Evolutionary conservation across 2,329 filamentous ascomycete species (phyloP).

Genomic region (Blastomyces emzantsi): DNA sequence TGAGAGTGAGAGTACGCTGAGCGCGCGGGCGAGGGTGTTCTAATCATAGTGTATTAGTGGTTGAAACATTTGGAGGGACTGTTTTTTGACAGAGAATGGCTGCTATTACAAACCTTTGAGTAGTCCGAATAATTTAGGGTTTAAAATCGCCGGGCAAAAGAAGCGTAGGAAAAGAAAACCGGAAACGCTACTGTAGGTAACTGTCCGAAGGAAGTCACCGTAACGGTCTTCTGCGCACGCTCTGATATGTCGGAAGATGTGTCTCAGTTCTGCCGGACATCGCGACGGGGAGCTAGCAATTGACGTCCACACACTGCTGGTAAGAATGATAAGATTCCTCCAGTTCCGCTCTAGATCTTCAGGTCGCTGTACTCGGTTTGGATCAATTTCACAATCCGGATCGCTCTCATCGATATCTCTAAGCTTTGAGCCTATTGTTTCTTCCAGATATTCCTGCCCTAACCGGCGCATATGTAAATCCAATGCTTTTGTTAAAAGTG

Average conservation of each 20-base stretch:
- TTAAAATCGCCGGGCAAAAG: constrained; percentile 92
- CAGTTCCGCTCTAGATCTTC: constrained; percentile 79
- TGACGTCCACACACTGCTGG: constrained; percentile 74
- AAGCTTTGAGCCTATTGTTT: constrained; percentile 76
- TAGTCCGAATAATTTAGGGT: constrained; percentile 86
- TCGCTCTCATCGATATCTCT: constrained; percentile 84
- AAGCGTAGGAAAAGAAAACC: constrained; percentile 92
- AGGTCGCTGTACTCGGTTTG: constrained; percentile 57
- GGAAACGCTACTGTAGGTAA: constrained; percentile 88
- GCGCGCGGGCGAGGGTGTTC: constrained; percentile 77
- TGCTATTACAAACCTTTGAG: constrained; percentile 49
- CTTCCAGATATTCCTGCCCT: constrained; percentile 85
- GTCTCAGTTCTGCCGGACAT: constrained; percentile 70
- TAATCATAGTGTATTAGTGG: constrained; percentile 23
- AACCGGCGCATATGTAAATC: constrained; percentile 94
- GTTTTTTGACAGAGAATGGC: not conserved
- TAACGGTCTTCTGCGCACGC: constrained; percentile 92
- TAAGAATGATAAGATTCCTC: constrained; percentile 64
- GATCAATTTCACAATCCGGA: constrained; percentile 90
- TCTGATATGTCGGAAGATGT: constrained; percentile 82
- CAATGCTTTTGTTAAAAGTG: constrained; percentile 81
- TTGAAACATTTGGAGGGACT: not conserved
- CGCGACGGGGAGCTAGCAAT: constrained; percentile 66
- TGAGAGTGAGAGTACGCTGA: constrained; percentile 80
- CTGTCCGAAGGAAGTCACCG: constrained; percentile 80